phyloP scores from a whole-genome alignment of 306 rosid species.

The Senna siamea region DNA sequence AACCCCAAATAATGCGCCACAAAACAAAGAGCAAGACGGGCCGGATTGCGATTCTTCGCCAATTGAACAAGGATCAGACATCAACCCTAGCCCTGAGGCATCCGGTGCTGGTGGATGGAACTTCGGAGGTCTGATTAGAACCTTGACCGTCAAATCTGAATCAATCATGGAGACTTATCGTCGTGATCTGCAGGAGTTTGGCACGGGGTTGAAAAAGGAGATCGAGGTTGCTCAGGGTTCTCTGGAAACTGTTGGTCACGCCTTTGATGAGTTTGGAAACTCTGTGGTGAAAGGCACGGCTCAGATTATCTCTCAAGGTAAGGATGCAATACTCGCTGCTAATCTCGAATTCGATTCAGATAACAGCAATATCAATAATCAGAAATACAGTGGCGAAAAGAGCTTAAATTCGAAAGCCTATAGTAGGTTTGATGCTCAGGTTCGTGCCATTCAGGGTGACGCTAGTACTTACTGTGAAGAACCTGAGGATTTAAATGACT shows the following conservation, averaged over 20 bases:
- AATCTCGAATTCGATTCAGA: slow-evolving; percentile 59
- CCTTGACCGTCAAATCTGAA: slow-evolving; percentile 64
- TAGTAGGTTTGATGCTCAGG: slow-evolving; percentile 70
- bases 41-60: slow-evolving; percentile 43
- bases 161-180: slow-evolving; percentile 81
- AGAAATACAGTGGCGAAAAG: slow-evolving; percentile 33
- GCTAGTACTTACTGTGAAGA: slow-evolving; percentile 56
- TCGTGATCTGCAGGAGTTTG: slow-evolving; percentile 81
- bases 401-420: slow-evolving; percentile 56
- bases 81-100: slow-evolving; percentile 37
- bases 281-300: slow-evolving; percentile 72
- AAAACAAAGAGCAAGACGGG: slow-evolving; percentile 28
- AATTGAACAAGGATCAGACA: not conserved
- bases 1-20: slow-evolving; percentile 17
- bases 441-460: slow-evolving; percentile 64
- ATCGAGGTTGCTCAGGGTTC: slow-evolving; percentile 90
- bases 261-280: slow-evolving; percentile 71
- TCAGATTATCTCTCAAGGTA: slow-evolving; percentile 73
- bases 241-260: slow-evolving; percentile 67
- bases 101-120: slow-evolving; percentile 52
- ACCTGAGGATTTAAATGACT: slow-evolving; percentile 73
- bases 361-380: slow-evolving; percentile 15
- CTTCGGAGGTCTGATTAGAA: slow-evolving; percentile 64
- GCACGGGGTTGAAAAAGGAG: slow-evolving; percentile 80
- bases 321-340: slow-evolving; percentile 55